Base-by-base conservation (phyloP, 2,329 filamentous ascomycete genomes). In the Lasiodiplodia hormozganensis region DNA sequence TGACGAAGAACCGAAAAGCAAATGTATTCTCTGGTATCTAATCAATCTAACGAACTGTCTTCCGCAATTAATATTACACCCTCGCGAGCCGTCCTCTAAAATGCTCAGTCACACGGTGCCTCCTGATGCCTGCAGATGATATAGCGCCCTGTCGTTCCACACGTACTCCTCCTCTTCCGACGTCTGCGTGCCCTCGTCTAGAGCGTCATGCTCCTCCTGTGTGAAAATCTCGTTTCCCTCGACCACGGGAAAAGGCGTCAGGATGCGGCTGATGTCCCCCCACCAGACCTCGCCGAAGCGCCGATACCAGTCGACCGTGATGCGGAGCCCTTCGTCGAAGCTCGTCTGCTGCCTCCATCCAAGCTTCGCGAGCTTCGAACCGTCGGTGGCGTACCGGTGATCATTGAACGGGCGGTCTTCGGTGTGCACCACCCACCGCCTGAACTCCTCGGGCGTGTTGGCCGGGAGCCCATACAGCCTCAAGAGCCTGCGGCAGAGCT, bases 351-450 rank as follows among this genome's bases (percentile, higher is more conserved):
- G 79, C 54, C 75, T 38, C 79, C 79, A 81, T 0, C 79, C 79
- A 14, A 81, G 72, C 21, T 72, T 71, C 1, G 75, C 71, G 6
- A 81, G 73, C 70, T 81, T 81, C 5, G 78, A 71, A 0, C 79
- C 78, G 56, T 81, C 78, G 1, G 79, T 79, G 2, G 78, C 78
- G 68, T 80, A 80, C 28, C 79, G 74, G 65, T 77, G 76, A 67
- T 81, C 79, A 60, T 80, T 80, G 74, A 80, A 95, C 0, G 92
- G 92, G 23, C 92, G 86, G 79, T 96, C 92, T 71, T 89, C 86
- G 2, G 91, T 93, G 79, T 92, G 90, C 77, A 91, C 88, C 73
- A 94, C 87, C 86, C 89, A 91, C 73, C 85, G 85, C 69, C 85
- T 82, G 67, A 90, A 83, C 65, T 89, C 84, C 14, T 73, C 69